Evolutionary conservation across 805 yeast species (phyloP).

Genomic region (Diddensiella transvaalensis): DNA sequence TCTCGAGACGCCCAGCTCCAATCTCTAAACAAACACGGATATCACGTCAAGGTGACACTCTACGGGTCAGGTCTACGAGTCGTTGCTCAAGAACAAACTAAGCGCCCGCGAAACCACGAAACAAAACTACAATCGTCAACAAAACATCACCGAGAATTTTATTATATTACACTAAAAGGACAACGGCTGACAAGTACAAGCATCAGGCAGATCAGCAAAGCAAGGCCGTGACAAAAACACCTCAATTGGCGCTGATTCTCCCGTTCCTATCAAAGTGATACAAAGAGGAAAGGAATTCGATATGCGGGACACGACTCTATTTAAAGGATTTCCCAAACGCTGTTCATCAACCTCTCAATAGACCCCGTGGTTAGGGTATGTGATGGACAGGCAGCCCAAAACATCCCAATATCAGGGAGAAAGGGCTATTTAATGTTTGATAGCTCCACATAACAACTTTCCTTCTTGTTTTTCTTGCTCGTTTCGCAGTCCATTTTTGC

Average conservation of each 20-base stretch:
- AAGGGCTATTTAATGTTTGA: not conserved
- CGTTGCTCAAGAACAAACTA: too few species aligned
- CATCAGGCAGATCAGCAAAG: too few species aligned
- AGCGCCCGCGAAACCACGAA: too few species aligned
- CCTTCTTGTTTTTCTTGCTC: not conserved
- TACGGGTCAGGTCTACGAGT: too few species aligned
- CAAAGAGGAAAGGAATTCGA: constrained; percentile 3
- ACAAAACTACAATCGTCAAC: too few species aligned
- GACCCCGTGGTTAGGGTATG: not conserved
- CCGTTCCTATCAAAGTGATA: constrained; percentile 1
- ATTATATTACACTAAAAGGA: too few species aligned
- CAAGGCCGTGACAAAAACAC: too few species aligned
- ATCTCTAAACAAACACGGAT: too few species aligned
- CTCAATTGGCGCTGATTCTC: not conserved
- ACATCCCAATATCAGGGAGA: not conserved
- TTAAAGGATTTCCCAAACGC: not conserved
- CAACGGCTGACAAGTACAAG: too few species aligned
- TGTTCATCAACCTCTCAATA: not conserved
- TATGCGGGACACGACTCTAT: not conserved
- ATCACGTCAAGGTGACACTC: too few species aligned
- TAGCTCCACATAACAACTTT: not conserved
- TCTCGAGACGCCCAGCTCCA: too few species aligned
- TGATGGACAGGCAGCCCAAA: not conserved
- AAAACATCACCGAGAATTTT: too few species aligned
- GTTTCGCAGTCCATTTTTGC: not conserved